phyloP scores from a whole-genome alignment of 2,329 filamentous ascomycete species.

The Hirsutella thompsonii region DNA sequence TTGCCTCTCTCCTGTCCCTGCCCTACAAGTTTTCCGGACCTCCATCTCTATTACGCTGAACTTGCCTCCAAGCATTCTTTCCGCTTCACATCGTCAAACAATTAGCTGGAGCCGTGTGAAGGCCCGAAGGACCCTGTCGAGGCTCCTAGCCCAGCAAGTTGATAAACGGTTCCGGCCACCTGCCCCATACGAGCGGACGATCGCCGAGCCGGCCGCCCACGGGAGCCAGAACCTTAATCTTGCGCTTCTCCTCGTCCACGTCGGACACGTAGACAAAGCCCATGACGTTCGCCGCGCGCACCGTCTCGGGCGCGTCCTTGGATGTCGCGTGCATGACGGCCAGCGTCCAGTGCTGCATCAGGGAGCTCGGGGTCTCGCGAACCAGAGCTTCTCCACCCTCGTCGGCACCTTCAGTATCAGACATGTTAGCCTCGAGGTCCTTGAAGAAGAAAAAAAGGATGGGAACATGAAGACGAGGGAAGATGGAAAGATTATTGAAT shows the following conservation, averaged over 20 bases:
- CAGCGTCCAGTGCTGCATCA: conserved; percentile 69
- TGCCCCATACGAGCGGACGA: conserved; percentile 70
- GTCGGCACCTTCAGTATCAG: conserved; percentile 16
- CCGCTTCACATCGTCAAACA: no score
- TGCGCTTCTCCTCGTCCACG: conserved; percentile 73
- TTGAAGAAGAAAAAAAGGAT: no score
- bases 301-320: conserved; percentile 55
- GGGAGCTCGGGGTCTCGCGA: conserved; percentile 49
- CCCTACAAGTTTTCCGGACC: no score
- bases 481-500: no score
- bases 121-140: no score
- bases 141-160: conserved; percentile 48
- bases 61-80: no score
- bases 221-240: conserved; percentile 71
- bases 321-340: conserved; percentile 70
- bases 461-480: no score
- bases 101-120: no score
- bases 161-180: conserved; percentile 75
- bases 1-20: no score
- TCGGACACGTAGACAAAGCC: conserved; percentile 90
- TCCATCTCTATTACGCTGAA: no score
- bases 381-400: conserved; percentile 33
- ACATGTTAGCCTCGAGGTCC: no score
- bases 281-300: conserved; percentile 73
- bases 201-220: conserved; percentile 71